These are phyloP conservation scores for Yarrowia sp. DNA, from an alignment of 805 yeast genomes.

Conservation along the genomic window DNA sequence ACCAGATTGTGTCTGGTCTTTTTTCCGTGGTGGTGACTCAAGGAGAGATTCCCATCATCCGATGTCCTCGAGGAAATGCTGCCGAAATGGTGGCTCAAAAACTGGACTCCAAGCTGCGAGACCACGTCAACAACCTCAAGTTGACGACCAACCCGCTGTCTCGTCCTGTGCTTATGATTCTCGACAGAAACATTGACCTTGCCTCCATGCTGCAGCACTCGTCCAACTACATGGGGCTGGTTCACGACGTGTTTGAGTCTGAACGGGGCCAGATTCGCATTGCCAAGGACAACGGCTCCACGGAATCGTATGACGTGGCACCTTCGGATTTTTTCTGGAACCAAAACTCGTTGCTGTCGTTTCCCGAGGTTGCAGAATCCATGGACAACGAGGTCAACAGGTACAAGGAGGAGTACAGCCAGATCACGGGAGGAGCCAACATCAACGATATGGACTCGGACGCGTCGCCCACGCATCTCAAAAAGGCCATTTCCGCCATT, in stretches of 20 bases:
- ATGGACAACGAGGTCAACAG: slow-evolving; percentile 77
- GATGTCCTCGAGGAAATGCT: slow-evolving; percentile 90
- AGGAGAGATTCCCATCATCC: slow-evolving; percentile 79
- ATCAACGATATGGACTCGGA: slow-evolving; percentile 65
- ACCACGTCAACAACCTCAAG: slow-evolving; percentile 72
- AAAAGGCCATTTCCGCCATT: slow-evolving; percentile 77
- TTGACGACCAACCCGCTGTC: slow-evolving; percentile 41
- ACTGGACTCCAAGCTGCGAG: slow-evolving; percentile 78
- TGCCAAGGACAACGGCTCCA: slow-evolving; percentile 37
- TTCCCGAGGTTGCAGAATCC: slow-evolving; percentile 98
- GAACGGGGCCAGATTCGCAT: slow-evolving; percentile 67
- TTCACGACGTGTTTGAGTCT: slow-evolving; percentile 82
- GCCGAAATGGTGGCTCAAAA: slow-evolving; percentile 91
- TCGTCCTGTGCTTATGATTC: slow-evolving; percentile 70
- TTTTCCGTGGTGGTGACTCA: slow-evolving; percentile 75
- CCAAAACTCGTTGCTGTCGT: slow-evolving; percentile 78
- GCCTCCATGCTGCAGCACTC: slow-evolving; percentile 95
- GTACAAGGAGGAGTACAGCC: slow-evolving; percentile 85
- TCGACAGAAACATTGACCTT: slow-evolving; percentile 87
- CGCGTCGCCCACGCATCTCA: slow-evolving; percentile 42
- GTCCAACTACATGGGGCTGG: slow-evolving; percentile 96
- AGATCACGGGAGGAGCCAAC: slow-evolving; percentile 73
- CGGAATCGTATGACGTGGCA: slow-evolving; percentile 77
- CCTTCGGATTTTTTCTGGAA: slow-evolving; percentile 93
- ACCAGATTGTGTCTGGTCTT: slow-evolving; percentile 70